Base-by-base conservation (phyloP, 2,329 filamentous ascomycete genomes). In the Elsinoe batatas region DNA sequence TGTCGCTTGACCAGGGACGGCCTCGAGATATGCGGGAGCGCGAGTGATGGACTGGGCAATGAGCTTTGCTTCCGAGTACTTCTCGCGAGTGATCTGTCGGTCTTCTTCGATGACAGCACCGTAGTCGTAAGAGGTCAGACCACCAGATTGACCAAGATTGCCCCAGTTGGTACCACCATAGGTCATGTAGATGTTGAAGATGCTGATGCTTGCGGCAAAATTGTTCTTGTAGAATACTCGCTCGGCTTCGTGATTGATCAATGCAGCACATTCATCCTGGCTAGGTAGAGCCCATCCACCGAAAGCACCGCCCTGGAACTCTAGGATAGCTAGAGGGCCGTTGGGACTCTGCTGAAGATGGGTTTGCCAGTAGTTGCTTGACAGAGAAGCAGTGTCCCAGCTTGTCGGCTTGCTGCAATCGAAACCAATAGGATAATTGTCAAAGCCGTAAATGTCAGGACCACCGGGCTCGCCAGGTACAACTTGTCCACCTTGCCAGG, bases 151-250 rank as follows among this genome's bases (percentile, higher is more conserved):
- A 0, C 87, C 85, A 3, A 88, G 68, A 59, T 89, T 91, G 0
- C 87, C 87, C 88, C 87, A 91, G 65, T 91, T 93, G 0, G 87
- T 91, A 4, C 87, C 88, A 12, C 88, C 88, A 60, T 78, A 87
- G 0, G 79, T 83, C 87, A 91, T 91, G 67, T 90, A 91, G 10
- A 87, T 61, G 59, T 82, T 88, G 50, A 87, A 71, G 6, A 89
- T 78, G 0, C 78, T 80, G 4, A 82, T 78, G 0, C 81, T 82
- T 13, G 83, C 79, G 33, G 80, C 80, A 53, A 83, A 79, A 53
- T 82, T 76, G 61, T 89, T 88, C 75, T 91, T 91, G 68, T 89
- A 87, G 64, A 90, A 88, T 0, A 93, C 83, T 12, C 87, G 75
- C 58, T 86, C 81, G 59, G 88, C 89, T 61, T 90, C 84, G 13